phyloP scores from a whole-genome alignment of 2,329 filamentous ascomycete species.

The Pseudogymnoascus sp. region DNA sequence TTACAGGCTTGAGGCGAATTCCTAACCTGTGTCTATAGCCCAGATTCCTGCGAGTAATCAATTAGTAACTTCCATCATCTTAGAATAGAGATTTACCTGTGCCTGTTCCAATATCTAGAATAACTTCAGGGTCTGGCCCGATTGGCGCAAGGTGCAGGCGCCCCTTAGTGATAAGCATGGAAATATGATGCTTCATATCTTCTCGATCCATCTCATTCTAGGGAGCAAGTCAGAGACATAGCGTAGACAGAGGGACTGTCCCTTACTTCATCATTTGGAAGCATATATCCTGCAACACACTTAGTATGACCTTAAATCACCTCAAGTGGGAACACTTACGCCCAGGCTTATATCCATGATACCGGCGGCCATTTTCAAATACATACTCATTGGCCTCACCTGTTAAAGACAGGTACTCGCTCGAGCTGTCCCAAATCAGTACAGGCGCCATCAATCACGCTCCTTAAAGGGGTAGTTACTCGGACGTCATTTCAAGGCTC shows the following conservation, averaged over 20 bases:
- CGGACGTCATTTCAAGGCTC: neutral
- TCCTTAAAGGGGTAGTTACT: neutral
- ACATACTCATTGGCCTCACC: neutral
- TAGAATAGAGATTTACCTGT: neutral
- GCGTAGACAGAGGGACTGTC: conserved; percentile 12
- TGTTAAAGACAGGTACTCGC: neutral
- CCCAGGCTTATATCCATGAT: conserved; percentile 11
- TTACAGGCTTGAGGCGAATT: neutral
- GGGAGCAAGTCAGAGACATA: conserved; percentile 10
- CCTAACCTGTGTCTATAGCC: conserved; percentile 15
- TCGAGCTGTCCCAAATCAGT: neutral
- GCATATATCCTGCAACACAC: neutral
- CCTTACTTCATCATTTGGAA: neutral
- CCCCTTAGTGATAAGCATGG: conserved; percentile 9
- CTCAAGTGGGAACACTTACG: neutral
- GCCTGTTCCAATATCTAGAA: conserved; percentile 14
- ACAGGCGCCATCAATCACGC: neutral
- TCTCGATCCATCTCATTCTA: conserved; percentile 12
- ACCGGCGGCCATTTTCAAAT: conserved; percentile 10
- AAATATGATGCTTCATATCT: conserved; percentile 12
- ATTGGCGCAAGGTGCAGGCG: conserved; percentile 7
- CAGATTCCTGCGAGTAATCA: conserved; percentile 9
- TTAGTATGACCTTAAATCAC: neutral
- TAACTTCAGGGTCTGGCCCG: neutral
- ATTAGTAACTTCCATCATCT: neutral